These are phyloP conservation scores for Annulohypoxylon moriforme DNA, from an alignment of 495 filamentous ascomycete genomes.

Conservation along the genomic window DNA sequence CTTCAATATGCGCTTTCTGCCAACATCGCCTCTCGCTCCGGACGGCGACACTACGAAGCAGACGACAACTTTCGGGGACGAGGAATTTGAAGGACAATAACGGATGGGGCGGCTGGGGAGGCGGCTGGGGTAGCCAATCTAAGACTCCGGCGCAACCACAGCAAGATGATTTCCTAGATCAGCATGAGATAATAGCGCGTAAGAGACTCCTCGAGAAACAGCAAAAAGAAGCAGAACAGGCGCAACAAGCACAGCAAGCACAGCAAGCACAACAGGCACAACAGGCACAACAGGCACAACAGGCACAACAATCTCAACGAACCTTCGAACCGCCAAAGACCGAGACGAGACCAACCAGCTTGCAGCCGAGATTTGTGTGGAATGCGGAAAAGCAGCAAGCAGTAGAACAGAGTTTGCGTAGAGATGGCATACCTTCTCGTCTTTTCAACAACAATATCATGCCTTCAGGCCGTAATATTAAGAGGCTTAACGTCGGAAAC, in stretches of 20 bases:
- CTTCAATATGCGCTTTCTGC: slow-evolving; percentile 48
- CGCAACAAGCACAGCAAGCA: background rate
- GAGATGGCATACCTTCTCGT: too few relatives aligned
- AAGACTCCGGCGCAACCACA: slow-evolving; percentile 10
- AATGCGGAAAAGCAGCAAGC: slow-evolving; percentile 31
- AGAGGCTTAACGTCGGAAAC: too few relatives aligned
- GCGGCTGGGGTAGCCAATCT: slow-evolving; percentile 21
- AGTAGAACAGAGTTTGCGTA: slow-evolving; percentile 27
- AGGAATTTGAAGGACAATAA: slow-evolving; percentile 3
- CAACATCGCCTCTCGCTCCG: slow-evolving; percentile 42
- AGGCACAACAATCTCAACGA: slow-evolving; percentile 11
- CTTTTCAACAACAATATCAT: too few relatives aligned
- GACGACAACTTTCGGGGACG: slow-evolving; percentile 36
- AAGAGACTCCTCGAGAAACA: slow-evolving; percentile 25
- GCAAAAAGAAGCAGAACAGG: background rate
- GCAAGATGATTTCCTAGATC: slow-evolving; percentile 26
- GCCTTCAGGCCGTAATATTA: too few relatives aligned
- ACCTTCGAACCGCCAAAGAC: slow-evolving; percentile 18
- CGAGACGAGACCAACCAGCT: background rate
- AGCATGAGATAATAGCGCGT: slow-evolving; percentile 37
- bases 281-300: background rate
- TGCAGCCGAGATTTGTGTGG: slow-evolving; percentile 29
- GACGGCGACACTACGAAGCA: slow-evolving; percentile 13
- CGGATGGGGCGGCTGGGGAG: slow-evolving; percentile 38
- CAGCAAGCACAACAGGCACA: slow-evolving; percentile 1